Evolutionary conservation across 176 grass and related monocot species (phyloP), one percentile per base, ranked within the genome.

Genomic region (Sorghum bicolor): DNA sequence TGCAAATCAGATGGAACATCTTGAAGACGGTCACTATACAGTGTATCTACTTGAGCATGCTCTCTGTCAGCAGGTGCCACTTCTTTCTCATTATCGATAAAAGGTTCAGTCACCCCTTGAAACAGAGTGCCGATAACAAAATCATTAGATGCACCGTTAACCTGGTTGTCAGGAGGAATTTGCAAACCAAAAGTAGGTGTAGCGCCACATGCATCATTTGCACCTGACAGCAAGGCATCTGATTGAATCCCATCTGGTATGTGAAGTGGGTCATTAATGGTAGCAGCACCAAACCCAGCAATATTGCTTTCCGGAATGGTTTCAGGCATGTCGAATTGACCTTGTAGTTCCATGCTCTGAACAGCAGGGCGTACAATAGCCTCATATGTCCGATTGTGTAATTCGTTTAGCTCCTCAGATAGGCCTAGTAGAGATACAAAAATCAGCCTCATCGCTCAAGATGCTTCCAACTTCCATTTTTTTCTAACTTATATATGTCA

Each of bases 391-490:
- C 34, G 88, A 37, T 58, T 41, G 13, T 94, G 88, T 20, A 92
- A 71, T 37, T 76, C 53, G 71, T 89, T 94, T 53, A 99, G 63
- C 75, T 94, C 87, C 61, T 86, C 86, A 74, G 86, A 92, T 70
- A 87, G 70, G 83, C 93, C 97, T 99, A 75, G 40, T 84, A 66
- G 76, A 22, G 17, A 81, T 67, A 68, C 70, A 44, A 83, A 76
- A 67, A 83, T 77, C 38, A 89, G 44, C 20, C 43, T 70, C 22
- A 57, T 34, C 11, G 78, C 16, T 74, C 22, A 40, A 14, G 33
- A 40, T 43, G 45, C n/a, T 77, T 79, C 64, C 67, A 72, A 33
- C 45, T 76, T 74, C 76, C 67, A 77, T 24, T 45, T 73, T 45
- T 45, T 52, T 82, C 29, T 16, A 73, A 4, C 24, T 66, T 55